A percentile compares a stretch with the other conserved stretches of the same genome.
These are phyloP conservation scores for Tetrapisispora taiwanensis DNA, from an alignment of 805 yeast species.

Conservation along the genomic window DNA sequence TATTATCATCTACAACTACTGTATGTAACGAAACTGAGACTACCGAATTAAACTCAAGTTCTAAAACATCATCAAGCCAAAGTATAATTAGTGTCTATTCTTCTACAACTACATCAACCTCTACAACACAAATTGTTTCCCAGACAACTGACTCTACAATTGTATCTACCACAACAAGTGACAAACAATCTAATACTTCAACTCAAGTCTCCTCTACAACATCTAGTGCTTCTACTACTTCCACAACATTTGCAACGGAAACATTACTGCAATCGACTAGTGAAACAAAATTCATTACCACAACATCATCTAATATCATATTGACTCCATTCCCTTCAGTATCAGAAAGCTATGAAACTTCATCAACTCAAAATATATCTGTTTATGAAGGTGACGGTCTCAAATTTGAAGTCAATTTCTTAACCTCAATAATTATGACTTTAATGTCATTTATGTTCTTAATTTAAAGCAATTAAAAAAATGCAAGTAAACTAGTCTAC, in stretches of 20 bases:
- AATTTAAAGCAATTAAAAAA: neutral
- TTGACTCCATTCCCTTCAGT: too few relatives aligned
- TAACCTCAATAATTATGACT: neutral
- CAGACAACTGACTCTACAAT: neutral
- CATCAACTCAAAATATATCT: neutral
- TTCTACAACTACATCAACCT: neutral
- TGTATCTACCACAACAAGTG: neutral
- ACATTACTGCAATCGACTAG: too few relatives aligned
- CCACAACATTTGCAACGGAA: too few relatives aligned
- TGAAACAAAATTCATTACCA: too few relatives aligned
- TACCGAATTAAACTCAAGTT: neutral
- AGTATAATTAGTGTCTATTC: neutral
- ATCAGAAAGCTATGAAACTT: neutral
- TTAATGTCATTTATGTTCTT: neutral
- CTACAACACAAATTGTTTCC: too few relatives aligned
- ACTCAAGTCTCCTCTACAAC: too few relatives aligned
- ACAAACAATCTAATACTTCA: too few relatives aligned
- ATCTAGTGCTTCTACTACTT: too few relatives aligned
- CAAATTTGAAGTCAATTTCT: neutral
- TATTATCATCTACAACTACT: slow-evolving; percentile 3
- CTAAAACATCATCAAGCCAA: too few relatives aligned
- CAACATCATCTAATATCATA: too few relatives aligned
- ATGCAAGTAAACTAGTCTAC: too few relatives aligned
- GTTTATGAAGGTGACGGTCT: slow-evolving; percentile 5
- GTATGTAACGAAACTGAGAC: neutral